Evolutionary conservation across 2,329 filamentous ascomycete species (phyloP).

Genomic region (Xylaria sp.): DNA sequence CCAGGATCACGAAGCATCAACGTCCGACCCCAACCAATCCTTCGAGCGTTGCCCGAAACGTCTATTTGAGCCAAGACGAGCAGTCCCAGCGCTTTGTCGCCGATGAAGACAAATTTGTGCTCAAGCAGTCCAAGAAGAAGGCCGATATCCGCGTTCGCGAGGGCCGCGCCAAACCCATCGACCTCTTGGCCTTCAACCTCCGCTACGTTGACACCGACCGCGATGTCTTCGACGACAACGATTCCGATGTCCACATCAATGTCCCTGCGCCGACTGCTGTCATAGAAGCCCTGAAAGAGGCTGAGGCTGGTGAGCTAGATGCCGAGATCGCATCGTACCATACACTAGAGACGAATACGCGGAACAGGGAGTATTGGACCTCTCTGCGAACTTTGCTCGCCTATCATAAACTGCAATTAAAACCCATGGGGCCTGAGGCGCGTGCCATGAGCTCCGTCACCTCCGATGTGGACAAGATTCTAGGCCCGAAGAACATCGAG

Average conservation of each 20-base stretch:
- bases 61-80: conserved; percentile 76
- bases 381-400: conserved; percentile 86
- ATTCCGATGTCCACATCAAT: conserved; percentile 76
- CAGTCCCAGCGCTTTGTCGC: conserved; percentile 86
- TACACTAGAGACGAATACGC: conserved; percentile 78
- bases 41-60: conserved; percentile 47
- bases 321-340: conserved; percentile 84
- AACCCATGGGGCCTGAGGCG: conserved; percentile 69
- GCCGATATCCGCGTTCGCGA: conserved; percentile 94
- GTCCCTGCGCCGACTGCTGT: conserved; percentile 84
- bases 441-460: conserved; percentile 84
- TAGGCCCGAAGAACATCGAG: conserved; percentile 84
- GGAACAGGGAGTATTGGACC: conserved; percentile 91
- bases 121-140: conserved; percentile 98
- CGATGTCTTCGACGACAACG: conserved; percentile 86
- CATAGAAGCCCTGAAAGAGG: conserved; percentile 75
- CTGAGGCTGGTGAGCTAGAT: conserved; percentile 78
- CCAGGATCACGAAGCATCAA: conserved; percentile 65
- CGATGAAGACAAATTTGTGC: conserved; percentile 93
- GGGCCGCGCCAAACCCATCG: conserved; percentile 88
- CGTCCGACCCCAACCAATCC: conserved; percentile 47
- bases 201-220: conserved; percentile 87
- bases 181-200: conserved; percentile 91
- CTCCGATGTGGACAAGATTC: conserved; percentile 86
- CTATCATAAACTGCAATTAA: conserved; percentile 75